phyloP scores from a whole-genome alignment of 1,284 basidiomycete genomes.

The Chiua sp. region DNA sequence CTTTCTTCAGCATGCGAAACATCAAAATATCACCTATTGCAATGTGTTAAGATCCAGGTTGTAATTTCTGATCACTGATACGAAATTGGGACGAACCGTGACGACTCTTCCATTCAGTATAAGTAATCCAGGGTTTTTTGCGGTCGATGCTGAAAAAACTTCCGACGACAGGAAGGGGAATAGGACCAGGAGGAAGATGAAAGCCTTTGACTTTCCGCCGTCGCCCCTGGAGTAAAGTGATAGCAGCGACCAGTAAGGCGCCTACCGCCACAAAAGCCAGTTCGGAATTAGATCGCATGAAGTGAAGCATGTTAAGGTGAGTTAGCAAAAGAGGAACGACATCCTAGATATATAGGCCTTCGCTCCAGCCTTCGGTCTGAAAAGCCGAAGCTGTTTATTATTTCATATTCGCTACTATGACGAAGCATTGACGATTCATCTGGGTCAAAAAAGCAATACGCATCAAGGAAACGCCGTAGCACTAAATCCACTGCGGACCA shows the following conservation, averaged over 20 bases:
- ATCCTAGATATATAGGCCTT: too few relatives aligned
- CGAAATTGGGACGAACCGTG: constrained; percentile 17
- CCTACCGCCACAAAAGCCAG: constrained; percentile 5
- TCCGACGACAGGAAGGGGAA: constrained; percentile 26
- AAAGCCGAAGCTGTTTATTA: too few relatives aligned
- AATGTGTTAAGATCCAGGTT: not conserved
- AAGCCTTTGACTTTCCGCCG: not conserved
- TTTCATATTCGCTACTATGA: too few relatives aligned
- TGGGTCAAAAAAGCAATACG: too few relatives aligned
- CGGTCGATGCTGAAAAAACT: constrained; percentile 27
- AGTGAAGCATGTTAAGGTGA: not conserved
- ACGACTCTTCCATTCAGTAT: constrained; percentile 22
- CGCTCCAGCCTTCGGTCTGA: too few relatives aligned
- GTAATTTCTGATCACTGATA: too few relatives aligned
- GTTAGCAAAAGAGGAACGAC: too few relatives aligned
- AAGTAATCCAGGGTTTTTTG: constrained; percentile 24
- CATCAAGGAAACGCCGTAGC: too few relatives aligned
- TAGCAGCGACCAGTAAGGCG: not conserved
- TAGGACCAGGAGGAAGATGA: constrained; percentile 29
- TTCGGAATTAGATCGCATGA: not conserved
- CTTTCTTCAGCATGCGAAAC: constrained; percentile 25
- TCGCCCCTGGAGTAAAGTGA: constrained; percentile 8
- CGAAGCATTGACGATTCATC: too few relatives aligned
- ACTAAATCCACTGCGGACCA: too few relatives aligned
- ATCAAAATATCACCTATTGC: constrained; percentile 27